A percentile compares a stretch with the other conserved stretches of the same genome.
Evolutionary conservation across 2,329 filamentous ascomycete genomes (phyloP).

Genomic region (Exophiala spinifera): DNA sequence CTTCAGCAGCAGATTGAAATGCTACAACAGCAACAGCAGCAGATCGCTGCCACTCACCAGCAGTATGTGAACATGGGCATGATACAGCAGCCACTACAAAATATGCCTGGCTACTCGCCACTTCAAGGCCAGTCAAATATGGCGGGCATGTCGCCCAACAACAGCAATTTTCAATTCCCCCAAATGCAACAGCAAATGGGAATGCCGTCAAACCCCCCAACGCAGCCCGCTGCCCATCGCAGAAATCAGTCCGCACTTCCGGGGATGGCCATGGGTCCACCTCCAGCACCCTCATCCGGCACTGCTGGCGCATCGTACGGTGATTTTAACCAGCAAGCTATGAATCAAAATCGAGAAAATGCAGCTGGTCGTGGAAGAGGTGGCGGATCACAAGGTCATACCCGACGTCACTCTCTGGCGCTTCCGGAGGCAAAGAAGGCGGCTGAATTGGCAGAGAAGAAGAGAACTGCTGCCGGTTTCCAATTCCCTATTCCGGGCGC

Average conservation of each 20-base stretch:
- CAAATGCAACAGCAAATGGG: conserved; percentile 64
- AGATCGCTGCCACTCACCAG: conserved; percentile 93
- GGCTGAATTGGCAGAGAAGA: conserved; percentile 93
- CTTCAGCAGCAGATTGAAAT: conserved; percentile 98
- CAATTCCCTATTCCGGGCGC: conserved; percentile 82
- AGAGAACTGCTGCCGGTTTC: conserved; percentile 88
- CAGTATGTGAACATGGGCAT: conserved; percentile 98
- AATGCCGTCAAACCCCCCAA: conserved; percentile 70
- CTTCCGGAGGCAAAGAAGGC: conserved; percentile 96
- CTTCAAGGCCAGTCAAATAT: conserved; percentile 68
- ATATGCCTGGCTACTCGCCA: conserved; percentile 69
- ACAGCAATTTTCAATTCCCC: conserved; percentile 78
- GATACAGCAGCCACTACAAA: conserved; percentile 77
- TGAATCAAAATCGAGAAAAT: conserved; percentile 70
- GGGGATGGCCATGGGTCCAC: conserved; percentile 85
- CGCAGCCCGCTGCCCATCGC: conserved; percentile 81
- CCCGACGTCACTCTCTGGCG: conserved; percentile 89
- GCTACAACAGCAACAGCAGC: conserved; percentile 95
- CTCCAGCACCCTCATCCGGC: conserved; percentile 85
- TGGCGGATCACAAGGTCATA: conserved; percentile 72
- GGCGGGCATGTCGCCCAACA: conserved; percentile 71
- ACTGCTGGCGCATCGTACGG: conserved; percentile 75
- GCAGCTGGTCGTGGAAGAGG: conserved; percentile 68
- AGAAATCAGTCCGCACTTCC: conserved; percentile 97
- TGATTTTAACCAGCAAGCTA: conserved; percentile 67